A percentile compares a stretch with the other conserved stretches of the same genome.
phyloP scores from a whole-genome alignment of 176 grass and related monocot genomes.

The Hsuehochloa calcarea region DNA sequence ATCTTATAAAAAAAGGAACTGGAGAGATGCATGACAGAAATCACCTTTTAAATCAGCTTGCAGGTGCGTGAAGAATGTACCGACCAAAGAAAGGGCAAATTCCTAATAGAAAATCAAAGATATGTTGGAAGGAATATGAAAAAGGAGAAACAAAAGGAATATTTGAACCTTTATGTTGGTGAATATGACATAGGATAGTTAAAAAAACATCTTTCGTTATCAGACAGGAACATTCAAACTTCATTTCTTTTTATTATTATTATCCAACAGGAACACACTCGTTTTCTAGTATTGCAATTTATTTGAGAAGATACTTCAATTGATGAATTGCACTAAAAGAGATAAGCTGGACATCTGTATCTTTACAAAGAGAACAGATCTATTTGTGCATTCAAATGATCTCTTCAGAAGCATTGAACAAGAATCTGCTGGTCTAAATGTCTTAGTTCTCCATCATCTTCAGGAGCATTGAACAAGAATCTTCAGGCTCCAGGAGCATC shows the following conservation, averaged over 20 bases:
- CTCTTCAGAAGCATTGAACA: slow-evolving; percentile 31
- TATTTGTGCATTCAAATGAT: neutral
- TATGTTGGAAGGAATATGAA: slow-evolving; percentile 35
- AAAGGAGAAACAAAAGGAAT: slow-evolving; percentile 43
- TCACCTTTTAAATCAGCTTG: slow-evolving; percentile 8
- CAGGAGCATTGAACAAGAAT: neutral
- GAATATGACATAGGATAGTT: slow-evolving; percentile 10
- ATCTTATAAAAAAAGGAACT: slow-evolving; percentile 14
- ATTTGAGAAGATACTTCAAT: slow-evolving; percentile 6
- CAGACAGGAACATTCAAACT: neutral
- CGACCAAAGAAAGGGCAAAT: slow-evolving; percentile 17
- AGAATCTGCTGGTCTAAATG: slow-evolving; percentile 15
- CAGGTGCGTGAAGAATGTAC: slow-evolving; percentile 25
- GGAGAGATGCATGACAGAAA: slow-evolving; percentile 25
- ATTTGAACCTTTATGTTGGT: slow-evolving; percentile 42
- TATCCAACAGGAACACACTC: slow-evolving; percentile 15
- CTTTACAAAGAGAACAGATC: slow-evolving; percentile 20
- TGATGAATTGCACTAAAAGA: slow-evolving; percentile 38
- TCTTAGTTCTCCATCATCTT: neutral
- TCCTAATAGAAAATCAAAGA: slow-evolving; percentile 43
- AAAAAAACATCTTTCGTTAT: neutral
- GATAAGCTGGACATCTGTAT: slow-evolving; percentile 29
- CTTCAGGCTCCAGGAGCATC: neutral
- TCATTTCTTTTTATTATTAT: neutral
- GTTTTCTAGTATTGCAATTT: neutral